These are phyloP conservation scores for Lumnitzera racemosa DNA, from an alignment of 345 rosid species.

Conservation along the genomic window DNA sequence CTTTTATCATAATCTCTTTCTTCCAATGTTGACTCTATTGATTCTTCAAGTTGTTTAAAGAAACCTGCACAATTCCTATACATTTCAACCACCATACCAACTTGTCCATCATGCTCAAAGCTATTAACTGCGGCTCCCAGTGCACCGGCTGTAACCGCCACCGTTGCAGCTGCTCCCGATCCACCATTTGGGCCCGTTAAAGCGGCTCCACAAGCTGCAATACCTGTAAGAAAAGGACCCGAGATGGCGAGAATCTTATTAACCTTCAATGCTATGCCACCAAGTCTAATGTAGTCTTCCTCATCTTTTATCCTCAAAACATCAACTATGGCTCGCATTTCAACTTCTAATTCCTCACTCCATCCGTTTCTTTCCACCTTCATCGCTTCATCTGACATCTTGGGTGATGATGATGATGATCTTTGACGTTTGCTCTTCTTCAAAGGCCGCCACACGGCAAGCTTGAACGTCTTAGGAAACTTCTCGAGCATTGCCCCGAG, in stretches of 20 bases:
- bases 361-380: conserved; percentile 17
- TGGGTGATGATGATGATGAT: background rate
- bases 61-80: conserved; percentile 9
- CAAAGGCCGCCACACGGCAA: conserved; percentile 29
- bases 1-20: conserved; percentile 6
- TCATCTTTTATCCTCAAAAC: conserved; percentile 29
- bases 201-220: conserved; percentile 1
- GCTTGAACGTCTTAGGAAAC: conserved; percentile 20
- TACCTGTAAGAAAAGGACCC: background rate
- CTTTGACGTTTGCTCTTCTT: background rate
- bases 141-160: background rate
- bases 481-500: conserved; percentile 32
- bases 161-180: background rate
- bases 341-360: conserved; percentile 26
- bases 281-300: conserved; percentile 31
- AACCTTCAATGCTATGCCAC: conserved; percentile 10
- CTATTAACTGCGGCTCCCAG: background rate
- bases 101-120: conserved; percentile 4
- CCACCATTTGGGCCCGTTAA: background rate
- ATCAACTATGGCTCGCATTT: conserved; percentile 30
- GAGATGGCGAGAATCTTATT: background rate
- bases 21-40: background rate
- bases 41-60: background rate
- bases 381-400: no score
- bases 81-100: conserved; percentile 15